Base-by-base conservation (phyloP, 192 early-diverging fungal genomes). In the Borealophlyctis nickersoniae region DNA sequence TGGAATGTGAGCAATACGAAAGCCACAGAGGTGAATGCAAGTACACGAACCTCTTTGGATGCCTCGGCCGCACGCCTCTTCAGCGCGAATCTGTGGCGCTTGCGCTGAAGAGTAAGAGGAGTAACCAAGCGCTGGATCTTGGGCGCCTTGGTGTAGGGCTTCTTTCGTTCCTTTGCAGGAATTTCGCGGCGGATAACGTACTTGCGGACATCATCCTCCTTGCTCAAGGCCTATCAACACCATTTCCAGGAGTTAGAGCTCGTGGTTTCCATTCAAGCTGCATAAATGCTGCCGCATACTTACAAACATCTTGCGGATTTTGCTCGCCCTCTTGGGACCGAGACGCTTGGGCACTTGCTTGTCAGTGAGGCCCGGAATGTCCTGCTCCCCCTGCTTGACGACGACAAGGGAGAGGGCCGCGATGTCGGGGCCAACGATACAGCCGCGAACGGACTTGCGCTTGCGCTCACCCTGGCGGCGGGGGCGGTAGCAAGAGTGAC, bases 61-160 rank as follows among this genome's bases (percentile, higher is more conserved):
- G 86, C 86, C 74, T 89, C 87, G 61, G 85, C 76, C 72, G 86
- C 86, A 79, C 87, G 83, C 74, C 82, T 84, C 92, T 98, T 97
- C 74, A 93, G 77, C 73, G 93, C 88, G 58, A 82, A 71, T 60
- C 84, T 83, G 76, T 90, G 88, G 72, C 96, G 88, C 87, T 95
- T 94, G 80, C 93, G 91, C 86, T 97, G 95, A 67, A 97, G 86
- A 58, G 91, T 94, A 67, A 91, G 80, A 74, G 96, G 96, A 69
- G 96, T 98, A 64, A 98, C 92, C 67, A 98, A 85, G 70, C 96
- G 91, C 83, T 98, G 96, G 87, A 98, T 97, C 84, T 94, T 94
- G 69, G 90, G 88, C 29, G 90, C 94, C 91, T 98, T 98, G 84
- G 94, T 91, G 88, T 85, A 88, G 63, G 89, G 80, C 88, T 95